A percentile compares a stretch with the other conserved stretches of the same genome.
These are phyloP conservation scores for Naganishia cerealis DNA, from an alignment of 1,284 basidiomycete genomes.

Conservation along the genomic window DNA sequence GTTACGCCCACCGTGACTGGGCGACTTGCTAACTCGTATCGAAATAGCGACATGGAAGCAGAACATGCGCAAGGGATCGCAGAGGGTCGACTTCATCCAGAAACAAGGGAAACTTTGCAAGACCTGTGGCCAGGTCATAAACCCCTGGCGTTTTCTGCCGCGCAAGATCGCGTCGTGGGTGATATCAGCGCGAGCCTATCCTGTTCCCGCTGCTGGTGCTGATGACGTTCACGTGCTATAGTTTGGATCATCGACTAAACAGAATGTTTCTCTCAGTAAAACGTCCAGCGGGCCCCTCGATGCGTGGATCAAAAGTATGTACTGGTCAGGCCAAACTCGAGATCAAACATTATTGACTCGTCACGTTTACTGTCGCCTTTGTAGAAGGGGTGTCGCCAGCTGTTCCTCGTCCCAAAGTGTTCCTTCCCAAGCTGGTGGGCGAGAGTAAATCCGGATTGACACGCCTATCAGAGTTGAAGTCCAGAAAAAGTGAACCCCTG, in stretches of 20 bases:
- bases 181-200: background rate
- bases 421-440: slow-evolving; percentile 45
- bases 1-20: background rate
- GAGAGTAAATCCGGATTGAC: slow-evolving; percentile 42
- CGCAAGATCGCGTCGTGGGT: background rate
- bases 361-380: background rate
- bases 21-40: slow-evolving; percentile 53
- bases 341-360: background rate
- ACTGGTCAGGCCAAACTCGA: background rate
- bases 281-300: slow-evolving; percentile 45
- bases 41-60: slow-evolving; percentile 45
- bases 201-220: background rate
- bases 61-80: slow-evolving; percentile 63
- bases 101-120: slow-evolving; percentile 67
- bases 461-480: slow-evolving; percentile 43
- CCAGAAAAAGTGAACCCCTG: background rate
- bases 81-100: slow-evolving; percentile 73
- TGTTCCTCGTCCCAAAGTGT: slow-evolving; percentile 13
- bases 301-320: slow-evolving; percentile 46
- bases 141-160: slow-evolving; percentile 30
- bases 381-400: slow-evolving; percentile 19
- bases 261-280: slow-evolving; percentile 31
- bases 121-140: slow-evolving; percentile 72
- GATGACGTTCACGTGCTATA: background rate
- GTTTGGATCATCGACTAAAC: slow-evolving; percentile 35